These are phyloP conservation scores for Rhododendron griersonianum DNA, from an alignment of 148 eudicot species.

Conservation along the genomic window DNA sequence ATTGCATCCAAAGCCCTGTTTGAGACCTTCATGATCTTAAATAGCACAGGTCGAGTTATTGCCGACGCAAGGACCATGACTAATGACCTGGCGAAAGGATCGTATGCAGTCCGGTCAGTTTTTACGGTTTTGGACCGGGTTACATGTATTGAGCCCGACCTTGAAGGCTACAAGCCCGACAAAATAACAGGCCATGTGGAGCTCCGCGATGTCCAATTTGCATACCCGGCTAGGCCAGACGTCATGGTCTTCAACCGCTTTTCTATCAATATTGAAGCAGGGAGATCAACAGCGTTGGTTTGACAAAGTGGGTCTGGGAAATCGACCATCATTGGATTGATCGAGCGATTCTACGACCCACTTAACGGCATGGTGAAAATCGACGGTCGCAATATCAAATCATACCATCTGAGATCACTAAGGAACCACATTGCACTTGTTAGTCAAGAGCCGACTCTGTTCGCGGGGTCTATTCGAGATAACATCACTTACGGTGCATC, in stretches of 20 bases:
- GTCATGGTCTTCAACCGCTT: not conserved
- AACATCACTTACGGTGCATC: not conserved
- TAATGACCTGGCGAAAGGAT: not conserved
- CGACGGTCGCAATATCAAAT: not conserved
- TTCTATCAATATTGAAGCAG: not conserved
- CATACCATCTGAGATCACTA: not conserved
- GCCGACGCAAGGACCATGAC: not conserved
- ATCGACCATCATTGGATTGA: not conserved
- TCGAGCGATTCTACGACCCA: not conserved
- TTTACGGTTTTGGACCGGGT: not conserved
- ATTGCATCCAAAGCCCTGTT: not conserved
- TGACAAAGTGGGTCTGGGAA: not conserved
- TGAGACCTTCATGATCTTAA: not conserved
- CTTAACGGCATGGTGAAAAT: not conserved
- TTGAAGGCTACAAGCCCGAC: not conserved
- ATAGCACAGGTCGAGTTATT: not conserved
- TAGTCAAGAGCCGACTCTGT: not conserved
- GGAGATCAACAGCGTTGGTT: not conserved
- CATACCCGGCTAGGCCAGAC: not conserved
- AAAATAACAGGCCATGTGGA: not conserved
- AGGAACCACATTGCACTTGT: slow-evolving; percentile 2
- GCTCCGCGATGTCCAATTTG: not conserved
- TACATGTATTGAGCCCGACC: not conserved
- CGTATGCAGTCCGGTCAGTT: not conserved
- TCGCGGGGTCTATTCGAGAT: not conserved